A percentile compares a stretch with the other conserved stretches of the same genome.
Conservation (phyloP, 805 yeast genomes). For the Pichia deserticola region DNA sequence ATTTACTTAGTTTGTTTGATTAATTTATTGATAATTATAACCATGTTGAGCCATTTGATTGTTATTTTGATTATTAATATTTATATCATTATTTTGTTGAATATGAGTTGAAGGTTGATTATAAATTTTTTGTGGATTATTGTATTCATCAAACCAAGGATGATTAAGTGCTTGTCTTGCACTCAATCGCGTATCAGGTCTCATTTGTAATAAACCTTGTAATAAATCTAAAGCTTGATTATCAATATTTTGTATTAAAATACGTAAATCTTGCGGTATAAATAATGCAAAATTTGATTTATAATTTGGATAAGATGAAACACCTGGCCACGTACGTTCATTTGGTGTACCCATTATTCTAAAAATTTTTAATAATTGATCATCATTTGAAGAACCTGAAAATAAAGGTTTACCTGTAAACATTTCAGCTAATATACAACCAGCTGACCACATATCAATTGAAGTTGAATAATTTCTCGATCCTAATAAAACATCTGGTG, state of each 20-base stretch:
- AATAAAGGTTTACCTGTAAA: constrained; percentile 95
- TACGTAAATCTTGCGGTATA: constrained; percentile 78
- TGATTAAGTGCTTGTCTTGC: constrained; percentile 58
- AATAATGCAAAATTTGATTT: constrained; percentile 77
- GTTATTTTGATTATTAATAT: constrained; percentile 6
- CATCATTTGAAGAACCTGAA: constrained; percentile 95
- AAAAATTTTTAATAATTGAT: constrained; percentile 86
- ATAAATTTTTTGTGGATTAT: constrained; percentile 19
- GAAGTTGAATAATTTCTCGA: constrained; percentile 94
- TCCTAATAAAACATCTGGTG: constrained; percentile 94
- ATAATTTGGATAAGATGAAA: constrained; percentile 81
- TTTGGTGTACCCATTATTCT: constrained; percentile 94
- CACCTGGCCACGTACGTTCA: constrained; percentile 97
- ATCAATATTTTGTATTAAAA: constrained; percentile 62
- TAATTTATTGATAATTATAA: too few species aligned
- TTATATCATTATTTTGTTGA: constrained; percentile 2
- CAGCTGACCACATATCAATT: constrained; percentile 98
- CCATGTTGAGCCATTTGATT: background rate
- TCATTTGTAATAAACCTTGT: constrained; percentile 50
- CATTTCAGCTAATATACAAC: constrained; percentile 97
- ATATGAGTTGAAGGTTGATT: constrained; percentile 3
- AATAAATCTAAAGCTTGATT: constrained; percentile 61
- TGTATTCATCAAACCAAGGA: constrained; percentile 77
- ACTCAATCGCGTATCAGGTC: constrained; percentile 53
- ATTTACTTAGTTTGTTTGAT: background rate